These are phyloP conservation scores for Mortierella alpina DNA, from an alignment of 192 early-diverging fungal species.

Conservation along the genomic window DNA sequence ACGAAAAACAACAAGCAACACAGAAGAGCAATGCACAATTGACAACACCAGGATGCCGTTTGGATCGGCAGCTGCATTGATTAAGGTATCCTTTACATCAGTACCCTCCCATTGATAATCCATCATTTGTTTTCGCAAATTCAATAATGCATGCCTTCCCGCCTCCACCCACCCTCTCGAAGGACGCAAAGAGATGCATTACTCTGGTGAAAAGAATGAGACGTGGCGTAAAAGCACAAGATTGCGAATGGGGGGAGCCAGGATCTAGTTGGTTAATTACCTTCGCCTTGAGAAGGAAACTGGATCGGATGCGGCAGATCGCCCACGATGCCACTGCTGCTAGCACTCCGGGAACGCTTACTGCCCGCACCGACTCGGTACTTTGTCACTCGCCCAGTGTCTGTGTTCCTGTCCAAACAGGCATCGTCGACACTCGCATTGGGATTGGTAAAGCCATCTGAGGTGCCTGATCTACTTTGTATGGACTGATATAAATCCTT, in stretches of 20 bases:
- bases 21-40: background rate
- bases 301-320: slow-evolving; percentile 5
- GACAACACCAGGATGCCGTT: background rate
- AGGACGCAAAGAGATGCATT: no score
- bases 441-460: slow-evolving; percentile 7
- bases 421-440: slow-evolving; percentile 1
- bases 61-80: background rate
- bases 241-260: background rate
- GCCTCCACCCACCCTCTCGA: no score
- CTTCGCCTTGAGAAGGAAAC: slow-evolving; percentile 13
- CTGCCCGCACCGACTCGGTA: background rate
- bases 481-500: slow-evolving; percentile 40
- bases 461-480: slow-evolving; percentile 6
- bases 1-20: background rate
- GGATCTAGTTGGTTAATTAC: slow-evolving; percentile 1
- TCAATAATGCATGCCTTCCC: no score
- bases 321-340: slow-evolving; percentile 7
- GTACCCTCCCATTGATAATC: no score
- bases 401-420: slow-evolving; percentile 16
- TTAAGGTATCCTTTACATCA: no score
- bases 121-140: no score
- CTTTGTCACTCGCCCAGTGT: slow-evolving; percentile 23
- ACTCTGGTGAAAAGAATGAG: no score
- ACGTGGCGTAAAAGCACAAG: background rate
- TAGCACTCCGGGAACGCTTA: slow-evolving; percentile 10